phyloP scores from a whole-genome alignment of 2,329 filamentous ascomycete genomes.

The Thermochaetoides dissita region DNA sequence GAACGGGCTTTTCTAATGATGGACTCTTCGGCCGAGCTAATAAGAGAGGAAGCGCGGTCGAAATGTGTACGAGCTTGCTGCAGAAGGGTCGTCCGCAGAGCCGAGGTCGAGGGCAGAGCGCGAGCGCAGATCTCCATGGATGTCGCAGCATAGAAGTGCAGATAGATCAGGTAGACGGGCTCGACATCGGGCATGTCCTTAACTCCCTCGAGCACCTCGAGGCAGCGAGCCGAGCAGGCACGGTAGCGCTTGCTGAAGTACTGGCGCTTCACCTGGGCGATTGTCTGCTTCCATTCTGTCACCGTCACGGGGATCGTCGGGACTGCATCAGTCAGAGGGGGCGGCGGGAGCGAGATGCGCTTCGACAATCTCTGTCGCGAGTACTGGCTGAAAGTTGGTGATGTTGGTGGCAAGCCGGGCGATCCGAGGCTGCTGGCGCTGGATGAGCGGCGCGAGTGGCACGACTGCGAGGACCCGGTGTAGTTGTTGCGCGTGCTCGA shows the following conservation, averaged over 20 bases:
- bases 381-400: too few species aligned
- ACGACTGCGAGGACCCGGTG: constrained; percentile 4
- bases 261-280: constrained; percentile 40
- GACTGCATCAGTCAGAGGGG: constrained; percentile 5
- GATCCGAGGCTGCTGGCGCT: background rate
- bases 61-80: constrained; percentile 40
- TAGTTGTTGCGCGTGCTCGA: constrained; percentile 13
- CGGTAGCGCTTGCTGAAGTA: constrained; percentile 37
- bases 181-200: constrained; percentile 32
- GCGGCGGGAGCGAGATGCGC: constrained; percentile 13
- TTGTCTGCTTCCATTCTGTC: constrained; percentile 36
- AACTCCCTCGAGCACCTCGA: constrained; percentile 36
- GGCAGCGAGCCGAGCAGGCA: constrained; percentile 38
- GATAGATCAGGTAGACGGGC: constrained; percentile 41
- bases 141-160: constrained; percentile 49
- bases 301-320: constrained; percentile 27
- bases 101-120: constrained; percentile 29
- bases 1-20: constrained; percentile 23
- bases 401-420: background rate
- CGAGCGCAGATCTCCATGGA: constrained; percentile 43
- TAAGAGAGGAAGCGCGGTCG: constrained; percentile 31
- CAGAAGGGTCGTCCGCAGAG: constrained; percentile 33
- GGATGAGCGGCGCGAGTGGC: constrained; percentile 5
- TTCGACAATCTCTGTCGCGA: too few species aligned
- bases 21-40: constrained; percentile 31